A percentile compares a stretch with the other conserved stretches of the same genome.
Conservation (phyloP, 495 filamentous ascomycete genomes). For the Lophiotrema nucula region DNA sequence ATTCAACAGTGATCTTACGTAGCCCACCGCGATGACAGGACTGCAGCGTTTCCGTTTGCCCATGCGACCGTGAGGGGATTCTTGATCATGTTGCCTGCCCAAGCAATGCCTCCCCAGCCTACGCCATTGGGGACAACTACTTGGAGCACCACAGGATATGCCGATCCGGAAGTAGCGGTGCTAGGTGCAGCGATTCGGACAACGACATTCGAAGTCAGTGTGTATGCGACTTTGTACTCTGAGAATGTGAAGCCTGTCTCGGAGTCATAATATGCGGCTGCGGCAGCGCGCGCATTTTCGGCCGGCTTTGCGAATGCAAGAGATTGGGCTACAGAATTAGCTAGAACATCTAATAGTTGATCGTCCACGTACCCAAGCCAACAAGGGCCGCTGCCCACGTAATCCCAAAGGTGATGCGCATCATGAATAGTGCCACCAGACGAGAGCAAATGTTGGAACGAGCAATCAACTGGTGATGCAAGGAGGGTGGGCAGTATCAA, state of each 20-base stretch:
- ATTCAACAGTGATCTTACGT: conserved; percentile 35
- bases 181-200: conserved; percentile 52
- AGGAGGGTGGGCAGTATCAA: not conserved
- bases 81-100: conserved; percentile 52
- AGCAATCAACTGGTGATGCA: conserved; percentile 9
- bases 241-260: conserved; percentile 54
- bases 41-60: conserved; percentile 44
- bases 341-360: not conserved
- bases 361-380: conserved; percentile 6
- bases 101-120: conserved; percentile 50
- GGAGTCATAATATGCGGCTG: conserved; percentile 37
- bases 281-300: not conserved
- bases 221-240: conserved; percentile 44
- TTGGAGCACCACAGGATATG: conserved; percentile 51
- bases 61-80: conserved; percentile 52
- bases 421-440: conserved; percentile 8
- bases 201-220: conserved; percentile 39
- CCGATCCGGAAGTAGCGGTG: conserved; percentile 37
- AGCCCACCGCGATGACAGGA: conserved; percentile 49
- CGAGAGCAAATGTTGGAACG: not conserved
- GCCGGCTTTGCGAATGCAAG: conserved; percentile 7
- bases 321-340: not conserved
- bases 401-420: conserved; percentile 8
- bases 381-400: conserved; percentile 12
- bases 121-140: conserved; percentile 44